These are phyloP conservation scores for Aspergillus nomiae DNA, from an alignment of 2,329 filamentous ascomycete genomes.

Conservation along the genomic window DNA sequence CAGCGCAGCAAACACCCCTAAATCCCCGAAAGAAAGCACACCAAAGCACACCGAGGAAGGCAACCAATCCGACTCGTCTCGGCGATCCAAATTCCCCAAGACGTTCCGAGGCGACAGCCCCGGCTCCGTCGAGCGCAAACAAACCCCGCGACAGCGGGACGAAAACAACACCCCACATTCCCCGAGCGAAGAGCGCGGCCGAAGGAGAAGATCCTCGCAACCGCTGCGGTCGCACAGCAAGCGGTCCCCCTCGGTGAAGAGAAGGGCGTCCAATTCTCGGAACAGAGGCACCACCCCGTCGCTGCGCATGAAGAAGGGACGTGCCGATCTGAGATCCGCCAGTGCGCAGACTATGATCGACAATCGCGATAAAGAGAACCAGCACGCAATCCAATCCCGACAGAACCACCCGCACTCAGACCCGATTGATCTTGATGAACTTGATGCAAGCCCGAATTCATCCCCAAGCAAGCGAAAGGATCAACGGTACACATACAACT, in stretches of 20 bases:
- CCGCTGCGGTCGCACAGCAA: slow-evolving; percentile 21
- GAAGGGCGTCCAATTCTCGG: slow-evolving; percentile 24
- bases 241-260: slow-evolving; percentile 18
- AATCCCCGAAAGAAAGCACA: neutral
- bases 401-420: slow-evolving; percentile 13
- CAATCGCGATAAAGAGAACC: slow-evolving; percentile 20
- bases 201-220: slow-evolving; percentile 18
- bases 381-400: slow-evolving; percentile 2
- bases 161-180: slow-evolving; percentile 1
- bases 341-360: slow-evolving; percentile 10
- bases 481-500: slow-evolving; percentile 25
- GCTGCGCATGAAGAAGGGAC: slow-evolving; percentile 28
- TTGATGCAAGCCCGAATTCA: slow-evolving; percentile 15
- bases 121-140: slow-evolving; percentile 35
- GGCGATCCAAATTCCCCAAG: slow-evolving; percentile 35
- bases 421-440: slow-evolving; percentile 18
- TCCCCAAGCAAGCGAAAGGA: slow-evolving; percentile 19
- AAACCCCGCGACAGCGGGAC: slow-evolving; percentile 11
- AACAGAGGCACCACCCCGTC: slow-evolving; percentile 17
- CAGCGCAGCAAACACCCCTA: neutral
- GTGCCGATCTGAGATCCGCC: slow-evolving; percentile 23
- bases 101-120: slow-evolving; percentile 34
- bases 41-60: neutral
- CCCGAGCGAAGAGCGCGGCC: slow-evolving; percentile 16
- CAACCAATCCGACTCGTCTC: slow-evolving; percentile 21